A percentile compares a stretch with the other conserved stretches of the same genome.
These are phyloP conservation scores for Polyporus tsugae DNA, from an alignment of 1,284 basidiomycete species.

Conservation along the genomic window DNA sequence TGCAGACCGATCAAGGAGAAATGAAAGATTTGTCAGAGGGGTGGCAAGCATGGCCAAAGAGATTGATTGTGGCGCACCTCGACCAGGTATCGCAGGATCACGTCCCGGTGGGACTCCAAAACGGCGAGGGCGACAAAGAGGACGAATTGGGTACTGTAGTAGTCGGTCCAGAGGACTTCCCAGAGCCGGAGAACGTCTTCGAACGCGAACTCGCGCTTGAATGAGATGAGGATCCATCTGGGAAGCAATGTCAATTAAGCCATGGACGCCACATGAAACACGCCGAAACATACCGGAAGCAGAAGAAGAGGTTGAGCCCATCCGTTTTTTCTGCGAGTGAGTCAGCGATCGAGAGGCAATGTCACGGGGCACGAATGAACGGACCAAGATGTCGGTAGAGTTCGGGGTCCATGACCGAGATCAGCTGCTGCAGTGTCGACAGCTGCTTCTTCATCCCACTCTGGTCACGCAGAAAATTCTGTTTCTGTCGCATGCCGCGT, in stretches of 20 bases:
- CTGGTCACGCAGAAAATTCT: conserved; percentile 96
- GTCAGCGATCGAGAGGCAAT: conserved; percentile 12
- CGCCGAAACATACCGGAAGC: conserved; percentile 77
- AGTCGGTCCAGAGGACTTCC: conserved; percentile 97
- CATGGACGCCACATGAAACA: not conserved
- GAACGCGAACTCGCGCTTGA: conserved; percentile 96
- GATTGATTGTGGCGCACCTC: conserved; percentile 60
- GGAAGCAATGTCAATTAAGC: not conserved
- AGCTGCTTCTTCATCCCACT: conserved; percentile 97
- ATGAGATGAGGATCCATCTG: conserved; percentile 87
- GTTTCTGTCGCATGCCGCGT: conserved; percentile 62
- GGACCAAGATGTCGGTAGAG: conserved; percentile 87
- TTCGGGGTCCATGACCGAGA: conserved; percentile 94
- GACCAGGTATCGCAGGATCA: conserved; percentile 91
- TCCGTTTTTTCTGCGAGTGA: conserved; percentile 80
- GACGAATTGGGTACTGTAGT: conserved; percentile 89
- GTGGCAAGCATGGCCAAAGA: not conserved
- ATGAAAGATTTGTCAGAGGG: not conserved
- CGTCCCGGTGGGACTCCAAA: conserved; percentile 92
- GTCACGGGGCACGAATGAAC: conserved; percentile 28
- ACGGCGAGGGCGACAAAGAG: conserved; percentile 95
- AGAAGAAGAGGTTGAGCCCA: conserved; percentile 96
- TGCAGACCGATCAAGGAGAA: conserved; percentile 3
- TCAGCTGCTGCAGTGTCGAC: conserved; percentile 88
- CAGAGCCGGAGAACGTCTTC: conserved; percentile 89